Evolutionary conservation across 495 filamentous ascomycete genomes (phyloP).

Genomic region (Delitschia confertaspora): DNA sequence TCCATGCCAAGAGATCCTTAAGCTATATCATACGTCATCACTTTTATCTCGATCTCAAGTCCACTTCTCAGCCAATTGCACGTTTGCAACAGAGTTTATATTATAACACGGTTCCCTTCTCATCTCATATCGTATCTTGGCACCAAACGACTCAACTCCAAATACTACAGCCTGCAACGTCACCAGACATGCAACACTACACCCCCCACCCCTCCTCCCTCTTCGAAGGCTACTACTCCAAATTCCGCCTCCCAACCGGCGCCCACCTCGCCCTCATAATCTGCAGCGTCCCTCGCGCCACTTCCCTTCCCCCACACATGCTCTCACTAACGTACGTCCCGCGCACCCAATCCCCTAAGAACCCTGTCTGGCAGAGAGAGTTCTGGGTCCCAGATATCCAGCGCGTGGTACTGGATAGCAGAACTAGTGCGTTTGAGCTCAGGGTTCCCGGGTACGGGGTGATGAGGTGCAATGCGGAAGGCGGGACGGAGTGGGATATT

Average conservation of each 20-base stretch:
- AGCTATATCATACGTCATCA: too few relatives aligned
- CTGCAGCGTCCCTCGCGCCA: constrained; percentile 33
- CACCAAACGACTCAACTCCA: too few relatives aligned
- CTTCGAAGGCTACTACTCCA: constrained; percentile 45
- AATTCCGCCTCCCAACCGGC: constrained; percentile 37
- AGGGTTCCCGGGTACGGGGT: constrained; percentile 29
- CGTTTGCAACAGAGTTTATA: too few relatives aligned
- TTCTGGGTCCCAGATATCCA: constrained; percentile 29
- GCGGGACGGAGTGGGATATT: constrained; percentile 28
- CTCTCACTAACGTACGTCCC: constrained; percentile 42
- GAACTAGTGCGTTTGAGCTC: constrained; percentile 29
- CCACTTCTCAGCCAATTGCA: too few relatives aligned
- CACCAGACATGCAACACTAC: constrained; percentile 31
- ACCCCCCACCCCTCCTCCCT: constrained; percentile 33
- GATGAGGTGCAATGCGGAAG: constrained; percentile 24
- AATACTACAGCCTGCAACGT: too few relatives aligned
- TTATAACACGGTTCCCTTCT: too few relatives aligned
- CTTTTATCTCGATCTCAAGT: too few relatives aligned
- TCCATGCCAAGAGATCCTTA: too few relatives aligned
- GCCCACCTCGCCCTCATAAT: constrained; percentile 33
- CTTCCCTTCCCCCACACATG: constrained; percentile 31
- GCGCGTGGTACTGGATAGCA: constrained; percentile 11
- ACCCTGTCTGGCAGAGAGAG: constrained; percentile 33
- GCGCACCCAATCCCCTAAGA: constrained; percentile 14
- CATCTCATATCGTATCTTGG: too few relatives aligned